phyloP scores from a whole-genome alignment of 2,329 filamentous ascomycete genomes.

The Lojkania enalia region DNA sequence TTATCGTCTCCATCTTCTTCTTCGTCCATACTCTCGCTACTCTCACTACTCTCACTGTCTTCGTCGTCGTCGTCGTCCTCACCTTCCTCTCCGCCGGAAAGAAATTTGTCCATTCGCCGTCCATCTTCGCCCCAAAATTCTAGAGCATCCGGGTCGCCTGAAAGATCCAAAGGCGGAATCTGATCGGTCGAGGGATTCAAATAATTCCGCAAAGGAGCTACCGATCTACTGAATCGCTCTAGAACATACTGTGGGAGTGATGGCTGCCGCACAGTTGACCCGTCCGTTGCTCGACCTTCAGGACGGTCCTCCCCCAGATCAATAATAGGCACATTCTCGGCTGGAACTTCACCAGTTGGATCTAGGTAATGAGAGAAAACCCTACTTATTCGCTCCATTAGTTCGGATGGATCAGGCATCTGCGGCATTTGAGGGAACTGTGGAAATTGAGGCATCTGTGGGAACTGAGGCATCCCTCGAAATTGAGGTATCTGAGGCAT shows the following conservation, averaged over 20 bases:
- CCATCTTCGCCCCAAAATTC: slow-evolving; percentile 42
- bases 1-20: slow-evolving; percentile 31
- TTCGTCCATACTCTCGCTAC: slow-evolving; percentile 40
- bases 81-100: slow-evolving; percentile 31
- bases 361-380: slow-evolving; percentile 52
- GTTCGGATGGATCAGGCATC: slow-evolving; percentile 39
- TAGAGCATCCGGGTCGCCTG: slow-evolving; percentile 32
- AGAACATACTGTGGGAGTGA: slow-evolving; percentile 51
- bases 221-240: slow-evolving; percentile 49
- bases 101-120: slow-evolving; percentile 23
- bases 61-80: slow-evolving; percentile 34
- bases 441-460: slow-evolving; percentile 24
- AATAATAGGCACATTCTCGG: slow-evolving; percentile 40
- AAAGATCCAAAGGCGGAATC: slow-evolving; percentile 34
- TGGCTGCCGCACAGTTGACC: slow-evolving; percentile 42
- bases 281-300: slow-evolving; percentile 38
- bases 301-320: slow-evolving; percentile 42
- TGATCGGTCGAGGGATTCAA: slow-evolving; percentile 39
- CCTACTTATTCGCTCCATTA: slow-evolving; percentile 40
- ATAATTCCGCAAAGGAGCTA: slow-evolving; percentile 53
- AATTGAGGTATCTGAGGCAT: slow-evolving; percentile 14
- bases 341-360: slow-evolving; percentile 37
- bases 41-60: slow-evolving; percentile 22
- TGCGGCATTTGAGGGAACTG: slow-evolving; percentile 35
- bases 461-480: slow-evolving; percentile 28